phyloP scores from a whole-genome alignment of 2,329 filamentous ascomycete species.

The Venturia oleaginea region DNA sequence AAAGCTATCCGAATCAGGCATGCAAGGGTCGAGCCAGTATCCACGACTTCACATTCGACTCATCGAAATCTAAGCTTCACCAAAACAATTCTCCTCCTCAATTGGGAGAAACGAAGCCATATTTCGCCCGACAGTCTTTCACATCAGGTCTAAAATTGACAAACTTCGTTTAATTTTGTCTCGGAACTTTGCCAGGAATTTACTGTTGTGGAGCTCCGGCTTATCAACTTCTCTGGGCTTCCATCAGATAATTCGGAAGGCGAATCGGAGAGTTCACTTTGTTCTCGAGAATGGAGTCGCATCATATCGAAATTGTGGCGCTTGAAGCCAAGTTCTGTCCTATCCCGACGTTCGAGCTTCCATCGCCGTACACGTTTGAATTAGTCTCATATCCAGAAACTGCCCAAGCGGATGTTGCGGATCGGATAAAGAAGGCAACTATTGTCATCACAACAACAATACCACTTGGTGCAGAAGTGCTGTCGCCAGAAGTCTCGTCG shows the following conservation, averaged over 20 bases:
- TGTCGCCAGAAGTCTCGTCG: conserved; percentile 24
- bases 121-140: too few relatives aligned
- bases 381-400: conserved; percentile 26
- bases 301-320: conserved; percentile 32
- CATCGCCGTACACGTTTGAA: not conserved
- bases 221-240: not conserved
- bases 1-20: not conserved
- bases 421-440: conserved; percentile 32
- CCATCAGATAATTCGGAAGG: not conserved
- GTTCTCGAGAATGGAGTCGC: not conserved
- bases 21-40: not conserved
- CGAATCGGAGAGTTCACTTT: not conserved
- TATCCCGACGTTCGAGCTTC: conserved; percentile 28
- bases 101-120: too few relatives aligned
- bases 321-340: conserved; percentile 28
- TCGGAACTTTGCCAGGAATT: too few relatives aligned
- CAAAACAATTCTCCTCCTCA: not conserved
- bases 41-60: not conserved
- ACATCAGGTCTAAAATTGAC: too few relatives aligned
- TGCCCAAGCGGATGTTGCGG: conserved; percentile 25
- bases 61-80: not conserved
- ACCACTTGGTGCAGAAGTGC: conserved; percentile 25
- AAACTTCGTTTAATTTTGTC: too few relatives aligned
- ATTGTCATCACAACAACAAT: conserved; percentile 30
- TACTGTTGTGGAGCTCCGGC: not conserved